Conservation (phyloP, 176 grass and related monocot species). For the Metroxylon sagu region DNA sequence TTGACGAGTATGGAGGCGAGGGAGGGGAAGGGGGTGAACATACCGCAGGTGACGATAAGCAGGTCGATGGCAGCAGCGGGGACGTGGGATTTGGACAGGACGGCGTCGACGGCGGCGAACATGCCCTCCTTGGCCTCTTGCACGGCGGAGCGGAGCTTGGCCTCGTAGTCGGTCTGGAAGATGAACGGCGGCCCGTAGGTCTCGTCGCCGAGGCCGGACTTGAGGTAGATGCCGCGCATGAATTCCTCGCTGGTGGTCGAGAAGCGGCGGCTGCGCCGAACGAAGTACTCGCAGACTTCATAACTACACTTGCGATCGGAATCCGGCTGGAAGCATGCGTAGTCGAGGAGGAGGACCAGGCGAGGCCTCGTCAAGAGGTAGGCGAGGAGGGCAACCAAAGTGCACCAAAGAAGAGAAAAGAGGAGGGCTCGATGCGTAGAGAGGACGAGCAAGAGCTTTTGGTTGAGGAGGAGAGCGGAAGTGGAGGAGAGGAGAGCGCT, state of each 20-base stretch:
- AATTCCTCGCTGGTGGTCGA: constrained; percentile 21
- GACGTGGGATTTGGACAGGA: constrained; percentile 27
- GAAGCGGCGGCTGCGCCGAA: constrained; percentile 16
- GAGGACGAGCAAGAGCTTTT: neutral
- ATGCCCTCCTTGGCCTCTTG: constrained; percentile 29
- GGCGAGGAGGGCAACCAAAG: constrained; percentile 6
- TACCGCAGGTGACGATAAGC: constrained; percentile 27
- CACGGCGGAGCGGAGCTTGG: constrained; percentile 11
- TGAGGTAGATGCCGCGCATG: constrained; percentile 24
- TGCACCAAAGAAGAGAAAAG: constrained; percentile 13
- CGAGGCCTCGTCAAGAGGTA: constrained; percentile 3
- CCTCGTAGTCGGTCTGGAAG: constrained; percentile 15
- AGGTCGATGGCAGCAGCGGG: constrained; percentile 16
- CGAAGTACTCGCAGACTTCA: constrained; percentile 31
- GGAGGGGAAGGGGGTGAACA: constrained; percentile 27
- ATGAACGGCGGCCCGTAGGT: constrained; percentile 26
- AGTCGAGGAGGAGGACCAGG: constrained; percentile 16
- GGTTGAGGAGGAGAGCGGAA: too few species aligned
- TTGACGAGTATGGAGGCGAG: constrained; percentile 22
- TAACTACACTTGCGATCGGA: constrained; percentile 15
- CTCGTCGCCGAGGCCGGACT: constrained; percentile 41
- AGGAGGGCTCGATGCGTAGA: neutral
- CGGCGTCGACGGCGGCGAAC: constrained; percentile 19
- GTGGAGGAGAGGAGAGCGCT: too few species aligned
- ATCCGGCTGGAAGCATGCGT: constrained; percentile 13